These are phyloP conservation scores for Ophiosphaerella narmari DNA, from an alignment of 2,329 filamentous ascomycete genomes.

Conservation along the genomic window DNA sequence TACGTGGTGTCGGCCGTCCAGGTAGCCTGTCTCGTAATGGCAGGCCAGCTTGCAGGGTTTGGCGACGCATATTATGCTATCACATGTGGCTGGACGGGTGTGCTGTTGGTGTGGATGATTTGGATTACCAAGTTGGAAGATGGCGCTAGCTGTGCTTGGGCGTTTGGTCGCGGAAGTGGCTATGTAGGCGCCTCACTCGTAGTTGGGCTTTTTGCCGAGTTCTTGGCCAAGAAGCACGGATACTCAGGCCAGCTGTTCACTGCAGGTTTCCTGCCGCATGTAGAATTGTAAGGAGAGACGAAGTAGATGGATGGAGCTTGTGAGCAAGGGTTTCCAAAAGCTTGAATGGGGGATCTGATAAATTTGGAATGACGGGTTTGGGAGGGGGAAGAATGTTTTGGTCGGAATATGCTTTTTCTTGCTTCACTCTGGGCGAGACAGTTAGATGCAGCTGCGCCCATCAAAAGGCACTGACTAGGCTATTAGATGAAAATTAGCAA, in stretches of 20 bases:
- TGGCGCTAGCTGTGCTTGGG: not conserved
- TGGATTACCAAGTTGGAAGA: not conserved
- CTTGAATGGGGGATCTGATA: not conserved
- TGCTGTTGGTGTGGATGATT: not conserved
- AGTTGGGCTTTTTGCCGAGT: not conserved
- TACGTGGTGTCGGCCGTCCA: not conserved
- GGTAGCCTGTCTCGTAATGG: not conserved
- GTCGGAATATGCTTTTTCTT: too few species aligned
- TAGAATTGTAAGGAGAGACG: not conserved
- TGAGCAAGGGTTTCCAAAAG: not conserved
- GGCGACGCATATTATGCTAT: not conserved
- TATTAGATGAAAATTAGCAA: not conserved
- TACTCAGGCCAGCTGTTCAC: not conserved
- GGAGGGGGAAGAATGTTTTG: not conserved
- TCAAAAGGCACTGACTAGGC: too few species aligned
- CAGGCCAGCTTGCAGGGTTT: not conserved
- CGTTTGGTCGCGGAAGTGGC: conserved; percentile 6
- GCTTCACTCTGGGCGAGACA: too few species aligned
- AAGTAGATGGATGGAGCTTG: not conserved
- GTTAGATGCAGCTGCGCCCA: too few species aligned
- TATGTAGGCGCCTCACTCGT: conserved; percentile 13
- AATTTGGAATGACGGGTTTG: not conserved
- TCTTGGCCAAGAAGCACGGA: not conserved
- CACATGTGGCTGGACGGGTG: not conserved
- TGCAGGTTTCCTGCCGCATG: too few species aligned